Evolutionary conservation across 495 filamentous ascomycete species (phyloP).

Genomic region (Penicillium waksmanii): DNA sequence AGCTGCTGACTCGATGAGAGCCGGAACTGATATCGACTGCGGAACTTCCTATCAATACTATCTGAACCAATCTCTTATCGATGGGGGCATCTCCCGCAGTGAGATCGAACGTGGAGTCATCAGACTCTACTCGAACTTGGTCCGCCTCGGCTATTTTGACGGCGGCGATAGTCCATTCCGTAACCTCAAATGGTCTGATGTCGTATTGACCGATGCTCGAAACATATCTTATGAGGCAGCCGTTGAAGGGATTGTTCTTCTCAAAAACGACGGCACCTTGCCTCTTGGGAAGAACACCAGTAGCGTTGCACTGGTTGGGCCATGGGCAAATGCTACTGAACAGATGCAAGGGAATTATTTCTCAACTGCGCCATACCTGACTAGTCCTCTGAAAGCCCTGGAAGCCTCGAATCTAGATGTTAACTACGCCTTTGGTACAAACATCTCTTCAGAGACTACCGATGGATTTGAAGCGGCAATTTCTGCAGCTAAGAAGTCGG

Average conservation of each 20-base stretch:
- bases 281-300: conserved; percentile 47
- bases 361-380: conserved; percentile 59
- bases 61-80: conserved; percentile 51
- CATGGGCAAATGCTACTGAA: conserved; percentile 60
- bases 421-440: conserved; percentile 51
- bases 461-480: conserved; percentile 46
- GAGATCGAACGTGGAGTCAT: conserved; percentile 58
- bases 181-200: conserved; percentile 54
- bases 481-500: conserved; percentile 52
- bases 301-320: conserved; percentile 60
- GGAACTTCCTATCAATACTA: conserved; percentile 57
- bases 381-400: conserved; percentile 55
- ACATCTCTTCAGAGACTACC: conserved; percentile 45
- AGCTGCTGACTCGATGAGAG: conserved; percentile 57
- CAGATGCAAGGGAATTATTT: conserved; percentile 67
- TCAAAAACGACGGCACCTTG: conserved; percentile 64
- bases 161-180: conserved; percentile 50
- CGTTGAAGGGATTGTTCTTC: conserved; percentile 59
- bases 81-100: conserved; percentile 51
- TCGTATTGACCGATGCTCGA: conserved; percentile 53
- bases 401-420: conserved; percentile 43
- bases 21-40: conserved; percentile 66
- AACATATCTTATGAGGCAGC: conserved; percentile 62
- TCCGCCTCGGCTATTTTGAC: conserved; percentile 65
- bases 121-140: conserved; percentile 59